A percentile compares a stretch with the other conserved stretches of the same genome.
Conservation (phyloP, 2,329 filamentous ascomycete genomes). For the Pyricularia sp. region DNA sequence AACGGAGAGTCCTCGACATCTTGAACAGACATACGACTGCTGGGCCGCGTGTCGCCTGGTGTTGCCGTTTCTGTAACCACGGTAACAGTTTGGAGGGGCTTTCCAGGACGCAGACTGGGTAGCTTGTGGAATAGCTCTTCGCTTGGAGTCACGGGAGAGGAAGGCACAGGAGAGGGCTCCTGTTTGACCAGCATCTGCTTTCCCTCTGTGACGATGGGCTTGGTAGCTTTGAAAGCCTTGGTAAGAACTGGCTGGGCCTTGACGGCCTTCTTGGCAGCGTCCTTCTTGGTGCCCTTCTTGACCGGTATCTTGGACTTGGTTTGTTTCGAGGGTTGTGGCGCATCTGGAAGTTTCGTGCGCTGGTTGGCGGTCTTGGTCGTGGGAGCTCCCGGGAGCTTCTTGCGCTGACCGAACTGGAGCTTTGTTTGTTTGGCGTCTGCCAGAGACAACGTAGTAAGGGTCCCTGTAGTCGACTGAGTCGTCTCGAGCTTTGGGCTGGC, state of each 20-base stretch:
- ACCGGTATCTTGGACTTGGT: neutral
- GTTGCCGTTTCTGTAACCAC: neutral
- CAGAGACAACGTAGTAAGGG: conserved; percentile 16
- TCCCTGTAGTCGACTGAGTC: conserved; percentile 24
- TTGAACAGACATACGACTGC: neutral
- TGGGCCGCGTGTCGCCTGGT: neutral
- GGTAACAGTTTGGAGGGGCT: neutral
- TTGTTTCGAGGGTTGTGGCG: neutral
- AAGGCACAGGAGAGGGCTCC: conserved; percentile 11
- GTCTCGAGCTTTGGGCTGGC: conserved; percentile 43
- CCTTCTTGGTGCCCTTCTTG: conserved; percentile 14
- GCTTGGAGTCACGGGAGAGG: conserved; percentile 6
- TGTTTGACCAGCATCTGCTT: neutral
- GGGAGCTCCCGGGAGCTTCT: conserved; percentile 12
- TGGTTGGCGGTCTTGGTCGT: conserved; percentile 22
- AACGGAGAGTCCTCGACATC: conserved; percentile 2
- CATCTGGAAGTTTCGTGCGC: conserved; percentile 15
- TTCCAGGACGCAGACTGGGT: neutral
- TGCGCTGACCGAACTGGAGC: conserved; percentile 28
- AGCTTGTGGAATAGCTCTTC: conserved; percentile 1
- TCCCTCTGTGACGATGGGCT: conserved; percentile 6
- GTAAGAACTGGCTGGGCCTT: conserved; percentile 23
- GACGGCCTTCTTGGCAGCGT: conserved; percentile 30
- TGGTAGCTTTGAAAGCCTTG: conserved; percentile 6
- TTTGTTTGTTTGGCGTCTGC: conserved; percentile 41